A percentile compares a stretch with the other conserved stretches of the same genome.
phyloP scores from a whole-genome alignment of 805 yeast species.

The Saccharomycopsis olivae region DNA sequence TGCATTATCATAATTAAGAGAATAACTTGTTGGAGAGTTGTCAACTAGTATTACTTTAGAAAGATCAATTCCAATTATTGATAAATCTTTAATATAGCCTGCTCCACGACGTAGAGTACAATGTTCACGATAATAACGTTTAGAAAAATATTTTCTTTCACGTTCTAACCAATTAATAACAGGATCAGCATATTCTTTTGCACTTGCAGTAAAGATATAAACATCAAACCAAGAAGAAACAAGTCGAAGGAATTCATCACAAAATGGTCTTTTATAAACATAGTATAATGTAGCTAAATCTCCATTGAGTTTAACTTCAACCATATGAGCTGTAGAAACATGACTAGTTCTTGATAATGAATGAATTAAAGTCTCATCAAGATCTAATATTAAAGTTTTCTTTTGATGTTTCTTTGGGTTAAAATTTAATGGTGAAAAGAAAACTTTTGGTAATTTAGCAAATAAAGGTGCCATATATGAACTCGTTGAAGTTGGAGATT shows the following conservation, averaged over 20 bases:
- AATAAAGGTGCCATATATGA: constrained; percentile 21
- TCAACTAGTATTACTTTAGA: constrained; percentile 71
- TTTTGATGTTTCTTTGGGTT: constrained; percentile 31
- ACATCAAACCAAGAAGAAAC: constrained; percentile 82
- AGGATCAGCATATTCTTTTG: constrained; percentile 93
- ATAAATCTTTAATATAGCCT: constrained; percentile 76
- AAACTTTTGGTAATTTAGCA: constrained; percentile 30
- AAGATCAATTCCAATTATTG: constrained; percentile 35
- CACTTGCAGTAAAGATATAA: constrained; percentile 90
- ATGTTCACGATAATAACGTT: constrained; percentile 66
- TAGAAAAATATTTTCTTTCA: constrained; percentile 41
- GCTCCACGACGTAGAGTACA: constrained; percentile 70
- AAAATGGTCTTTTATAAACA: constrained; percentile 86
- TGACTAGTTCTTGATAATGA: constrained; percentile 58
- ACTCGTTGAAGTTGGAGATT: constrained; percentile 18
- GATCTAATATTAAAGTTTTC: constrained; percentile 74
- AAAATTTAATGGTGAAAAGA: constrained; percentile 31
- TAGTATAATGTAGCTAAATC: constrained; percentile 73
- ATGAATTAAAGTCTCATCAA: constrained; percentile 95
- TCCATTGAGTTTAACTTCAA: constrained; percentile 65
- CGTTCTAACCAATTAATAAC: constrained; percentile 85
- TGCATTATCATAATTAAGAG: constrained; percentile 77
- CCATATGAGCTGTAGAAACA: constrained; percentile 47
- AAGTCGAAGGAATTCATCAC: constrained; percentile 71
- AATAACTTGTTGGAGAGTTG: constrained; percentile 87